These are phyloP conservation scores for Penicillium sp. DNA, from an alignment of 2,329 filamentous ascomycete genomes.

Conservation along the genomic window DNA sequence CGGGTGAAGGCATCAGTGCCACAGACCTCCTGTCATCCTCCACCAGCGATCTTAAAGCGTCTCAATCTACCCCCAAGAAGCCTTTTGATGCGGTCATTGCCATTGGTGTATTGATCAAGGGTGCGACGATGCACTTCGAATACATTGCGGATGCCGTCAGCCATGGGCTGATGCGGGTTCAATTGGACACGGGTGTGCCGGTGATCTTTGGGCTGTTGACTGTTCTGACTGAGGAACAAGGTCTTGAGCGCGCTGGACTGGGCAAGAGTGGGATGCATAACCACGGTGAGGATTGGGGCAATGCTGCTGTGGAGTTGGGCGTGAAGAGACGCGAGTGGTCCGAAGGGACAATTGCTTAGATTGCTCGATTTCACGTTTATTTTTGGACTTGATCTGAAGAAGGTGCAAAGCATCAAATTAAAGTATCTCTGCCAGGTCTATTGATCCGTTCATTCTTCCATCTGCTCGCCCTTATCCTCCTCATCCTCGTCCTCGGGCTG, in stretches of 20 bases:
- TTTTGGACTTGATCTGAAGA: not conserved
- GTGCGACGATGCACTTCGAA: slow-evolving; percentile 98
- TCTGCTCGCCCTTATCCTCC: slow-evolving; percentile 71
- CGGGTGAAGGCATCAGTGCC: slow-evolving; percentile 38
- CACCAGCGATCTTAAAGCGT: slow-evolving; percentile 59
- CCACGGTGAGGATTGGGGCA: slow-evolving; percentile 94
- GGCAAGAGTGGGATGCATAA: slow-evolving; percentile 62
- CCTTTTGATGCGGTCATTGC: slow-evolving; percentile 93
- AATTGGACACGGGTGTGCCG: slow-evolving; percentile 81
- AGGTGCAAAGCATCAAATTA: slow-evolving; percentile 13
- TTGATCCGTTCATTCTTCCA: slow-evolving; percentile 67
- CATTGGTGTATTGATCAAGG: slow-evolving; percentile 95
- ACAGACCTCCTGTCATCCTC: slow-evolving; percentile 58
- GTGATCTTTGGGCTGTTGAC: slow-evolving; percentile 91
- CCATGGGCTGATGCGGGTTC: slow-evolving; percentile 89
- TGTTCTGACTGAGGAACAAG: slow-evolving; percentile 82
- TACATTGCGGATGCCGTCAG: slow-evolving; percentile 91
- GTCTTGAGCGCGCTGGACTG: slow-evolving; percentile 74
- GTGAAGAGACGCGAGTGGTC: slow-evolving; percentile 81
- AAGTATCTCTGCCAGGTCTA: slow-evolving; percentile 19
- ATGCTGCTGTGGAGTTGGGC: slow-evolving; percentile 88
- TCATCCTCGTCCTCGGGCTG: slow-evolving; percentile 81
- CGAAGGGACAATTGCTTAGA: slow-evolving; percentile 56
- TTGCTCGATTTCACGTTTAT: not conserved
- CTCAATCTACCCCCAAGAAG: slow-evolving; percentile 35